phyloP scores from a whole-genome alignment of 2,329 filamentous ascomycete genomes.

The Colletotrichum plurivorum region DNA sequence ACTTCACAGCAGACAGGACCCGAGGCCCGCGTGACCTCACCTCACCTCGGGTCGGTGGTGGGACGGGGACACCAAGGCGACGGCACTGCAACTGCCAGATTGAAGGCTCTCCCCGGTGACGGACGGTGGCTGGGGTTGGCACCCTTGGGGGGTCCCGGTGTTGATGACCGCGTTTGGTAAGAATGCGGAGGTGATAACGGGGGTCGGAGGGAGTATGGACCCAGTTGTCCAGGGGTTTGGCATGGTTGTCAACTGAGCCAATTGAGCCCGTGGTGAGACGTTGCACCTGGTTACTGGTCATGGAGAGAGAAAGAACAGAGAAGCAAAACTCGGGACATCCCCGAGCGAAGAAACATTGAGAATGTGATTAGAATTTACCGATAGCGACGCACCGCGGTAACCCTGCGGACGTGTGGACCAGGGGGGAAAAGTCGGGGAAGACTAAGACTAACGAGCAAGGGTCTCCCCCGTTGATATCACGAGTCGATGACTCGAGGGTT shows the following conservation, averaged over 20 bases:
- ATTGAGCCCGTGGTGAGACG: slow-evolving; percentile 7
- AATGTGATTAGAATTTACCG: not conserved
- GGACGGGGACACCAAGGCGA: slow-evolving; percentile 2
- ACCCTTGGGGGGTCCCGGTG: slow-evolving; percentile 14
- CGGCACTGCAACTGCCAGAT: not conserved
- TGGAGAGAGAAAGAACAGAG: not conserved
- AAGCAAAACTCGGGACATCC: slow-evolving; percentile 28
- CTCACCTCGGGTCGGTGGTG: not conserved
- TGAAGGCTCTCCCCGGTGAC: not conserved
- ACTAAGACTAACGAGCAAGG: slow-evolving; percentile 21
- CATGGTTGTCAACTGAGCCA: not conserved
- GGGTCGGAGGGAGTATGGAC: slow-evolving; percentile 7
- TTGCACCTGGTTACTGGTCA: not conserved
- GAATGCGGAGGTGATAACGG: slow-evolving; percentile 37
- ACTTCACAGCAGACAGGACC: slow-evolving; percentile 6
- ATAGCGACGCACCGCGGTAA: not conserved
- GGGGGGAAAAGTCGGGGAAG: slow-evolving; percentile 26
- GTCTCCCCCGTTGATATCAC: slow-evolving; percentile 13
- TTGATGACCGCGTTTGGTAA: slow-evolving; percentile 37
- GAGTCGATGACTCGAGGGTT: slow-evolving; percentile 20
- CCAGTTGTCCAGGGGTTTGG: not conserved
- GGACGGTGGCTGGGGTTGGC: slow-evolving; percentile 13
- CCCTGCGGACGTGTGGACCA: not conserved
- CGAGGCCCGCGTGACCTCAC: slow-evolving; percentile 27
- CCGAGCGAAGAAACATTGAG: slow-evolving; percentile 23